Base-by-base conservation (phyloP, 495 filamentous ascomycete genomes). In the Penicillium antarcticum region DNA sequence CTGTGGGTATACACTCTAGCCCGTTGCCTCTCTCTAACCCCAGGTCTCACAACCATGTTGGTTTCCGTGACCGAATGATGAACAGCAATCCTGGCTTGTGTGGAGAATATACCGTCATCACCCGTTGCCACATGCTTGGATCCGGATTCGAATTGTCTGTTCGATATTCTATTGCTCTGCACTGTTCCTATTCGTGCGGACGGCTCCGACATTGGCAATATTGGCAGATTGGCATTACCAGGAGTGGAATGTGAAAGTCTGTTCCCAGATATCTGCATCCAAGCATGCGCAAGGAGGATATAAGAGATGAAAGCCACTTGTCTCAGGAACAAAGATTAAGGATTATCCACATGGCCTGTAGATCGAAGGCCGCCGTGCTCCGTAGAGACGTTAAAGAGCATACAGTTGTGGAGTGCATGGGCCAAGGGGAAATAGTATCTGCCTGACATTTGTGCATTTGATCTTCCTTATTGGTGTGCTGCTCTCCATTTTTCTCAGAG, bases 81-180 rank as follows among this genome's bases (percentile, higher is more conserved):
- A 23, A 16, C 37, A 35, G 29, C 5, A 42, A 31, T 24, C 45
- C 36, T 40, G 52, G 41, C 24, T 24, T 23, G 16, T 32, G 52
- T 55, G 52, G 52, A 40, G 46, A 23, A 45, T 40, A 43, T 51
- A 50, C 44, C 52, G 52, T 55, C 52, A 55, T 56, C 48, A 43
- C 34, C 36, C 37, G 17, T 52, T 17, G 51, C 51, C 55, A 58
- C 55, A 58, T 51, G 35, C 50, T 45, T 42, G 49, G 19, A 41
- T 37, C 33, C 34, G 23, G 47, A 32, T 48, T 47, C 26, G 11
- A 7, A 39, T 42, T 39, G 29, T 34, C 36, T 17, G 5, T 26
- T 19, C 44, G 34, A 36, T 8, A 6, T 19, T 19, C 6, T 19
- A n/a, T 24, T 35, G 8, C 43, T n/a, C 3, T n/a, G 19, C 18